A percentile compares a stretch with the other conserved stretches of the same genome.
These are phyloP conservation scores for Pseudogymnoascus sp. DNA, from an alignment of 2,329 filamentous ascomycete species.

Conservation along the genomic window DNA sequence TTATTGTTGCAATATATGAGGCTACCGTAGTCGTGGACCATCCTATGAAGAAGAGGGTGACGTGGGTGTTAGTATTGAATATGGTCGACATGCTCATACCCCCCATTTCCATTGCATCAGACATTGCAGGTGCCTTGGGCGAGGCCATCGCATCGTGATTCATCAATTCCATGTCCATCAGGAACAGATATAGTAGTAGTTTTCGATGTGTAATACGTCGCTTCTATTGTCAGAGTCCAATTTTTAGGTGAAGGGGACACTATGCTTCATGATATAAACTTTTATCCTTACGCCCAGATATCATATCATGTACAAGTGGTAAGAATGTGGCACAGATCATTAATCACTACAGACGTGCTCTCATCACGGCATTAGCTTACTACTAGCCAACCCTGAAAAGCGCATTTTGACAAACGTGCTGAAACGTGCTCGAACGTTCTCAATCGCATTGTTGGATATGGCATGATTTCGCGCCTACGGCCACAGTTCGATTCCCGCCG, in stretches of 20 bases:
- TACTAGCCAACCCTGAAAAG: not conserved
- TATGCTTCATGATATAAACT: not conserved
- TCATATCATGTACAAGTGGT: not conserved
- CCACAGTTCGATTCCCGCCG: not conserved
- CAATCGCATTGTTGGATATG: not conserved
- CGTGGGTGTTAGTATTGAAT: conserved; percentile 24
- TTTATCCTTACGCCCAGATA: not conserved
- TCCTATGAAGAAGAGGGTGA: conserved; percentile 26
- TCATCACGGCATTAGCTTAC: not conserved
- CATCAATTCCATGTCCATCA: not conserved
- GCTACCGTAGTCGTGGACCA: conserved; percentile 26
- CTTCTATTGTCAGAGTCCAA: not conserved
- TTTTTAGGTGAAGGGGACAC: not conserved
- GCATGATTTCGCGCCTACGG: not conserved
- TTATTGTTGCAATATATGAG: conserved; percentile 23
- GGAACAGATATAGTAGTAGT: not conserved
- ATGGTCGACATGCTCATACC: conserved; percentile 23
- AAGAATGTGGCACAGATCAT: too few species aligned
- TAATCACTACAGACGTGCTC: not conserved
- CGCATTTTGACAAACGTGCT: not conserved
- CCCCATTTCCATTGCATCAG: not conserved
- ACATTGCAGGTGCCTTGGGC: not conserved
- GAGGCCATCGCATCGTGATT: not conserved
- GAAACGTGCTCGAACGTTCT: not conserved
- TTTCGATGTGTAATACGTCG: not conserved